These are phyloP conservation scores for Xylaria flabelliformis DNA, from an alignment of 495 filamentous ascomycete genomes.

Conservation along the genomic window DNA sequence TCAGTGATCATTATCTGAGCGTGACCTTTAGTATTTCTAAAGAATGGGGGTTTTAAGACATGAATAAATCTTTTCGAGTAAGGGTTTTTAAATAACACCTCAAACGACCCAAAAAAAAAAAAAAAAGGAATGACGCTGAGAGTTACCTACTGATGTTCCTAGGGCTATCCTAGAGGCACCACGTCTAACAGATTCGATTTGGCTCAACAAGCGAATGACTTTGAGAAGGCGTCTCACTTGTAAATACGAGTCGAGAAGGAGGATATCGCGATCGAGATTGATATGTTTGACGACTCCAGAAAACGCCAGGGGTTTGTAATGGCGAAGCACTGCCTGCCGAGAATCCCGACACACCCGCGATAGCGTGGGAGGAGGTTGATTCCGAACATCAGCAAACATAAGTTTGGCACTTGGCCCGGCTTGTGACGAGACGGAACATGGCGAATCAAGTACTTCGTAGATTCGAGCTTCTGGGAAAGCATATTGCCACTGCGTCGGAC, in stretches of 20 bases:
- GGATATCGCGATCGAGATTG: slow-evolving; percentile 53
- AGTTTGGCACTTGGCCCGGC: slow-evolving; percentile 49
- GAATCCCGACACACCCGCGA: slow-evolving; percentile 55
- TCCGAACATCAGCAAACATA: slow-evolving; percentile 57
- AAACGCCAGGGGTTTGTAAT: slow-evolving; percentile 55
- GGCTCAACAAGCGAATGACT: slow-evolving; percentile 55
- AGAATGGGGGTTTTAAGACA: background rate
- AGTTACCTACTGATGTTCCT: slow-evolving; percentile 45
- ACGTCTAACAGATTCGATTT: slow-evolving; percentile 53
- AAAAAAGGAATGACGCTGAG: background rate
- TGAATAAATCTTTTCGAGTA: background rate
- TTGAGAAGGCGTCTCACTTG: slow-evolving; percentile 56
- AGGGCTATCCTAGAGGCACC: slow-evolving; percentile 51
- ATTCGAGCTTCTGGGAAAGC: slow-evolving; percentile 54
- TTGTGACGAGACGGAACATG: slow-evolving; percentile 46
- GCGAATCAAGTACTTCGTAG: slow-evolving; percentile 56
- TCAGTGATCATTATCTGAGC: background rate
- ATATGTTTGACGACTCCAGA: slow-evolving; percentile 55
- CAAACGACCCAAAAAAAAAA: background rate
- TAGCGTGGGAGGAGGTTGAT: slow-evolving; percentile 54
- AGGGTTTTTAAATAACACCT: background rate
- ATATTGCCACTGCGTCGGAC: slow-evolving; percentile 46
- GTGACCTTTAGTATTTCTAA: background rate
- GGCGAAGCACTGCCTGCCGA: slow-evolving; percentile 54
- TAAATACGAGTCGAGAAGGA: slow-evolving; percentile 58